phyloP scores from a whole-genome alignment of 305 asterid species.

The Withania somnifera region DNA sequence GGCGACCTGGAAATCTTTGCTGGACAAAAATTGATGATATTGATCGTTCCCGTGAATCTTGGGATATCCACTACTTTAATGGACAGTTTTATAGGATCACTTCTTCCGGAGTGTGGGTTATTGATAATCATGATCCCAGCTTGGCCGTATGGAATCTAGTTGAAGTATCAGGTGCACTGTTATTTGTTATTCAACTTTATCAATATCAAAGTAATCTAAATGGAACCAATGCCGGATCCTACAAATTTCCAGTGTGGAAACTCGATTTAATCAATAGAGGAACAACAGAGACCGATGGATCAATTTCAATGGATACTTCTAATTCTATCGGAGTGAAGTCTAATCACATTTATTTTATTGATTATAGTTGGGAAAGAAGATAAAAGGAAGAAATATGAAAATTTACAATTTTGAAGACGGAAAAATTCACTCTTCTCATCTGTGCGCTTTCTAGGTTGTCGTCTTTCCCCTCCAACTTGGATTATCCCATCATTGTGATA shows the following conservation, averaged over 20 bases:
- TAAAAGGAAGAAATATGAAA: background rate
- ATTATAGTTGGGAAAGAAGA: background rate
- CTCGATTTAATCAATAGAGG: background rate
- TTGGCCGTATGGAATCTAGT: background rate
- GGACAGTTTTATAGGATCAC: background rate
- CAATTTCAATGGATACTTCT: background rate
- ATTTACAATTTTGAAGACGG: background rate
- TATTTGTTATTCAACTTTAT: background rate
- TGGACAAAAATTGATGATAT: background rate
- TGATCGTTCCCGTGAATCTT: background rate
- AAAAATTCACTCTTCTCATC: background rate
- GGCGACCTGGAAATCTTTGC: background rate
- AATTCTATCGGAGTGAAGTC: background rate
- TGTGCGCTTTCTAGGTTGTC: too few relatives aligned
- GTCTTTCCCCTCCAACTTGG: background rate
- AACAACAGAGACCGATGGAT: background rate
- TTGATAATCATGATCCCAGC: background rate
- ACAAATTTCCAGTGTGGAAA: background rate
- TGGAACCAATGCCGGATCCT: background rate
- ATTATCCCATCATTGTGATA: background rate
- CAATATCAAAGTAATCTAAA: too few relatives aligned
- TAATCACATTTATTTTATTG: background rate
- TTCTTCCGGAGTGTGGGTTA: background rate
- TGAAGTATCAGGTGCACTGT: background rate
- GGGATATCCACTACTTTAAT: background rate